Base-by-base conservation (phyloP, 345 rosid genomes). In the Salix viminalis region DNA sequence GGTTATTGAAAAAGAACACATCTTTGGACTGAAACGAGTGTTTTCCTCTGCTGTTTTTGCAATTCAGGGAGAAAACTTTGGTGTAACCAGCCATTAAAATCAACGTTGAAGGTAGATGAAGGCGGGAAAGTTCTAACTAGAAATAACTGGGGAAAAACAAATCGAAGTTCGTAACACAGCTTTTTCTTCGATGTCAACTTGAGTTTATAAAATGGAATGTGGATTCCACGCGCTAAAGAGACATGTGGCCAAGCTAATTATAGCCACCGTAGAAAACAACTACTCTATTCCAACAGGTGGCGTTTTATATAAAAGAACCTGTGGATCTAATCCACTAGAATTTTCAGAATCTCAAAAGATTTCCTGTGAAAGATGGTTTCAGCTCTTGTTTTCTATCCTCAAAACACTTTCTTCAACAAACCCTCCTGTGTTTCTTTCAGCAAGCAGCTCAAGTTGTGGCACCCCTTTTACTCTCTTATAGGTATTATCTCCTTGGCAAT, bases 1-100 rank as follows among this genome's bases (percentile, higher is more conserved):
- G 85, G 70, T 71, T 84, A 9, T 10, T 23, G 23, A 54, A 72
- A 77, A 71, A 72, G 74, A 69, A 61, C 71, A 71, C 62, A 73
- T 72, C 75, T 60, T 70, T 80, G 71, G 67, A 74, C 44, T 77
- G 79, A 6, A 48, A 16, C 18, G 67, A 48, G 72, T 42, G 75
- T n/a, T 54, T 61, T 8, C 83, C 67, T 46, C 79, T 71, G 9
- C 48, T 77, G 58, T 67, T 67, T 72, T 71, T 83, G 67, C 28
- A 78, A 32, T 76, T 23, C 1, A 74, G 48, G 70, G 70, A 62
- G 30, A 72, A 70, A 79, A 68, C 76, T 73, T 77, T 21, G 85
- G 69, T 13, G 62, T 58, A 11, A 78, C 39, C 54, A 82, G 93
- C 79, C 83, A 82, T 77, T 73, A 82, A 76, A 81, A 79, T 72